Percentiles rank a stretch among this genome's conserved stretches.
These are phyloP conservation scores for Mortierella sp. DNA, from an alignment of 371 early-diverging fungal species.

Conservation along the genomic window DNA sequence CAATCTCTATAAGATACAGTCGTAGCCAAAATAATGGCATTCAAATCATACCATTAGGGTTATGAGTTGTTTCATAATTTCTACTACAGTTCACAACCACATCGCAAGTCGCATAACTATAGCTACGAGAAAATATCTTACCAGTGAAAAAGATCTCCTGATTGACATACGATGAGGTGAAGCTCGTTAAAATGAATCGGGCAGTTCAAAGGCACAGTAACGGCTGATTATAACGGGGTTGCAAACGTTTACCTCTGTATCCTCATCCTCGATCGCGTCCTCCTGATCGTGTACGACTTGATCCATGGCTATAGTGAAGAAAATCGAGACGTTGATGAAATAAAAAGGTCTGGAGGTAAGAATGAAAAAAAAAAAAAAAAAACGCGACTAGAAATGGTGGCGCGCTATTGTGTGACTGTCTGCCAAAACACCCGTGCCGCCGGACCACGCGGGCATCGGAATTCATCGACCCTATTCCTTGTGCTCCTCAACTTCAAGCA, in stretches of 20 bases:
- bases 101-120: too few relatives aligned
- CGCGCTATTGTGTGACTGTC: too few relatives aligned
- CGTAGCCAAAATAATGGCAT: too few relatives aligned
- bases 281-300: slow-evolving; percentile 48
- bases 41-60: too few relatives aligned
- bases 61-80: background rate
- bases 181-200: background rate
- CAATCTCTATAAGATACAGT: slow-evolving; percentile 38
- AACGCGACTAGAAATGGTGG: too few relatives aligned
- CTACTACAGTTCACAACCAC: background rate
- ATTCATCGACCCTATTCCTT: too few relatives aligned
- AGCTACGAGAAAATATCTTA: too few relatives aligned
- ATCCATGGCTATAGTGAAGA: slow-evolving; percentile 23
- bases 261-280: slow-evolving; percentile 32
- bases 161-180: background rate
- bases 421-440: too few relatives aligned
- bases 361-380: background rate
- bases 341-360: background rate
- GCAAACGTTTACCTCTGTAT: slow-evolving; percentile 23
- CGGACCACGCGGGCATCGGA: too few relatives aligned
- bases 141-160: slow-evolving; percentile 52
- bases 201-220: background rate
- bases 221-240: background rate
- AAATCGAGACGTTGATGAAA: too few relatives aligned
- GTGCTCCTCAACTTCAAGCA: too few relatives aligned